A percentile compares a stretch with the other conserved stretches of the same genome.
Conservation (phyloP, 495 filamentous ascomycete genomes). For the Jackrogersella multiformis region DNA sequence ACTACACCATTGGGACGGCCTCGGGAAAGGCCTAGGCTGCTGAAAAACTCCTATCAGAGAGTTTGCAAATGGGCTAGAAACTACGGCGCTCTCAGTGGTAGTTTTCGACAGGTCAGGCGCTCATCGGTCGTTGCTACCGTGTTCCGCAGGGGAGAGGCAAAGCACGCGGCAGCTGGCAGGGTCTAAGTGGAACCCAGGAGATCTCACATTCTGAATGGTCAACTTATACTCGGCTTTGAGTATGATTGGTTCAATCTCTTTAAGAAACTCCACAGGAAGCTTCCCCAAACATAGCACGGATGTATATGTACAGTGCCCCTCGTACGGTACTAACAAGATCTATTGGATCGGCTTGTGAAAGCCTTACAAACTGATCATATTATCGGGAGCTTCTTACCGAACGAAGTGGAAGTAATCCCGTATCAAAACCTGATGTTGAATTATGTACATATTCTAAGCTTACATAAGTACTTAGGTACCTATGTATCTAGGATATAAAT, state of each 20-base stretch:
- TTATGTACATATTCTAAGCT: too few species aligned
- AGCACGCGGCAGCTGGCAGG: conserved; percentile 37
- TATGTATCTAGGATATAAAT: too few species aligned
- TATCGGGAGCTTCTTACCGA: conserved; percentile 28
- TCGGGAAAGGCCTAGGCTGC: conserved; percentile 23
- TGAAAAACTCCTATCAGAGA: conserved; percentile 35
- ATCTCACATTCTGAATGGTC: conserved; percentile 29
- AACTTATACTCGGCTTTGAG: conserved; percentile 6
- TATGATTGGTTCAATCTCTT: conserved; percentile 19
- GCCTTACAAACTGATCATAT: conserved; percentile 14
- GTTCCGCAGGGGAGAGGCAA: conserved; percentile 21
- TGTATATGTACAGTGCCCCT: conserved; percentile 20
- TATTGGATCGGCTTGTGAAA: conserved; percentile 35
- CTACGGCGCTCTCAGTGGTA: conserved; percentile 22
- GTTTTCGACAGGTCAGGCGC: conserved; percentile 36
- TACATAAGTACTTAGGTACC: too few species aligned
- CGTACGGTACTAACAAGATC: conserved; percentile 12
- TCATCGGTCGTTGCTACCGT: conserved; percentile 23
- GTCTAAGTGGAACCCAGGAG: conserved; percentile 24
- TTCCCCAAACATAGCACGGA: conserved; percentile 32
- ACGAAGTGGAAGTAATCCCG: conserved; percentile 8
- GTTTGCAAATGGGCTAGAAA: conserved; percentile 18
- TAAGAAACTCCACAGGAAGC: conserved; percentile 18
- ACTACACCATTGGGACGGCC: conserved; percentile 1
- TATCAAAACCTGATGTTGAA: conserved; percentile 6